phyloP scores from a whole-genome alignment of 768 basidiomycete genomes.

The Boletellus ananiceps region DNA sequence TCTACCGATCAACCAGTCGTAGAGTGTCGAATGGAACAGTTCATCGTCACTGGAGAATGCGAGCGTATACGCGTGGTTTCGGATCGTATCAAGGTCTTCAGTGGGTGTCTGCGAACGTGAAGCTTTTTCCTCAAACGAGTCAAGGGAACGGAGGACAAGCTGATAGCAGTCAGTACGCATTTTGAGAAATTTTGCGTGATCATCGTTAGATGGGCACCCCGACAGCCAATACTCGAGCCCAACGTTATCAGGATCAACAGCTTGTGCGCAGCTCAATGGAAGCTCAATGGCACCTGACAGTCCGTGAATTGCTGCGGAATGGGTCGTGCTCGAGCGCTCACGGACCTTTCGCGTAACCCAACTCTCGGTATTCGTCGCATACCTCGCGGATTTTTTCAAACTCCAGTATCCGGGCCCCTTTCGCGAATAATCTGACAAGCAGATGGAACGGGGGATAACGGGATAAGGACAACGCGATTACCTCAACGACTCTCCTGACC shows the following conservation, averaged over 20 bases:
- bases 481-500: conserved; percentile 85
- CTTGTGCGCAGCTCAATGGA: conserved; percentile 76
- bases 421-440: conserved; percentile 68
- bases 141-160: conserved; percentile 76
- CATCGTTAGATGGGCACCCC: conserved; percentile 54
- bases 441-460: conserved; percentile 3
- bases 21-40: conserved; percentile 90
- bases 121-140: conserved; percentile 69
- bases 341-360: conserved; percentile 78
- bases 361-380: conserved; percentile 81
- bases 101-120: conserved; percentile 29
- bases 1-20: conserved; percentile 86
- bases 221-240: conserved; percentile 76
- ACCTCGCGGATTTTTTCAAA: conserved; percentile 83
- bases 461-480: conserved; percentile 29
- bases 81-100: conserved; percentile 65
- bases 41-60: conserved; percentile 84
- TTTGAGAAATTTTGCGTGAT: conserved; percentile 54
- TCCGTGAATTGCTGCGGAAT: background rate
- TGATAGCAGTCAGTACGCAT: conserved; percentile 73
- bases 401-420: conserved; percentile 80
- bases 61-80: conserved; percentile 80
- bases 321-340: conserved; percentile 1
- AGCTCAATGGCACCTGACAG: conserved; percentile 74
- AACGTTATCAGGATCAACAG: conserved; percentile 69